Conservation (phyloP, 345 rosid genomes). For the Lepidium africanum region DNA sequence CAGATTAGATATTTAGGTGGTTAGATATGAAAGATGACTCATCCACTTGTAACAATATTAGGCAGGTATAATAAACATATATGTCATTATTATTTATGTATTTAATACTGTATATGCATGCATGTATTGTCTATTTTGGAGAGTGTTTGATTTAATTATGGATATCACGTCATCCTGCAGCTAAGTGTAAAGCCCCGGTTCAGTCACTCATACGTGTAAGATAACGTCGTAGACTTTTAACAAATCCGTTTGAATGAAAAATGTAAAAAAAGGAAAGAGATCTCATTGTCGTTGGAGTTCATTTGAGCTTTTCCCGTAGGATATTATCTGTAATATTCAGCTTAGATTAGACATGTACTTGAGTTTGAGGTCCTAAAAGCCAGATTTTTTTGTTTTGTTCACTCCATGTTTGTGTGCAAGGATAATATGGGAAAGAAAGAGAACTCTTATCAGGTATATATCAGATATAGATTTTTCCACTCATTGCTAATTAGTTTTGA, state of each 20-base stretch:
- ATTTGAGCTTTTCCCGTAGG: neutral
- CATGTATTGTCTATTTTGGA: constrained; percentile 3
- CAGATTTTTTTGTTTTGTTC: neutral
- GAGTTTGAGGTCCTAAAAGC: neutral
- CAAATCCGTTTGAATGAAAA: neutral
- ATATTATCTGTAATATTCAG: neutral
- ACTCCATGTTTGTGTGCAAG: no score
- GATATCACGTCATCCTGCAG: neutral
- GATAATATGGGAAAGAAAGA: no score
- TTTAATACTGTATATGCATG: neutral
- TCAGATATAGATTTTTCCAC: no score
- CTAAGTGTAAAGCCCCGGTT: neutral
- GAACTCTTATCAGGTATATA: no score
- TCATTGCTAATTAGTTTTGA: no score
- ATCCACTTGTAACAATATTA: constrained; percentile 10
- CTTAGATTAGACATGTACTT: neutral
- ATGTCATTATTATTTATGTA: neutral
- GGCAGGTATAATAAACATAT: neutral
- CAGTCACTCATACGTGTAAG: constrained; percentile 25
- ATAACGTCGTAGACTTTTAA: constrained; percentile 14
- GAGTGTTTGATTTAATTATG: neutral
- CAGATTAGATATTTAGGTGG: neutral
- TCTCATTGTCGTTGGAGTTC: neutral
- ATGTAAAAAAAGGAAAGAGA: neutral
- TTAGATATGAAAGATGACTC: constrained; percentile 27